Evolutionary conservation across 2,329 filamentous ascomycete species (phyloP).

Genomic region (Beauveria varroae): DNA sequence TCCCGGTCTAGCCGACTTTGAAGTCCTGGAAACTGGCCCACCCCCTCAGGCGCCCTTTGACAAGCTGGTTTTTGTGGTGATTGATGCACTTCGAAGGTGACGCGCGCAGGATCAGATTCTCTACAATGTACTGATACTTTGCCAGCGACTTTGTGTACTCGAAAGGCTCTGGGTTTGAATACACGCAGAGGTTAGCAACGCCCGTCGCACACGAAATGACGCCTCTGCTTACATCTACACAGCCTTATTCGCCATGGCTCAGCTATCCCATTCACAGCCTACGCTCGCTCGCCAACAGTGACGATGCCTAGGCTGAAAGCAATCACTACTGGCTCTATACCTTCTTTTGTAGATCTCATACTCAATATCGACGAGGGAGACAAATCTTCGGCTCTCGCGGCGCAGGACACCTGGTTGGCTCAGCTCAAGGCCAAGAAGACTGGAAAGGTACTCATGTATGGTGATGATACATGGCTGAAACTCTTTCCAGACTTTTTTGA

Average conservation of each 20-base stretch:
- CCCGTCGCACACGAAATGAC: neutral
- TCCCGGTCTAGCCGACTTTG: slow-evolving; percentile 69
- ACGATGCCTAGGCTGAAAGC: slow-evolving; percentile 98
- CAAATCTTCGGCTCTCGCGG: slow-evolving; percentile 76
- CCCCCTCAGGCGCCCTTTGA: slow-evolving; percentile 69
- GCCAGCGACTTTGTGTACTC: slow-evolving; percentile 90
- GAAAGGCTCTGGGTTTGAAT: slow-evolving; percentile 70
- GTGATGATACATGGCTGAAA: slow-evolving; percentile 97
- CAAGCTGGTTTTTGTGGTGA: slow-evolving; percentile 92
- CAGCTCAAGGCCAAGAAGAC: slow-evolving; percentile 70
- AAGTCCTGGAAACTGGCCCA: slow-evolving; percentile 44
- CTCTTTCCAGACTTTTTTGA: slow-evolving; percentile 86
- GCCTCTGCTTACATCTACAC: slow-evolving; percentile 13
- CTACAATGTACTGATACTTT: neutral
- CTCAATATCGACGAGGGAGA: slow-evolving; percentile 95
- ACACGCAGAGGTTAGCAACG: slow-evolving; percentile 70
- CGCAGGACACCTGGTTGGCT: slow-evolving; percentile 92
- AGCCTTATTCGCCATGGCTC: slow-evolving; percentile 77
- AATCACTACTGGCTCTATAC: slow-evolving; percentile 95
- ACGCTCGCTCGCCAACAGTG: slow-evolving; percentile 93
- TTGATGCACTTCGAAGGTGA: slow-evolving; percentile 87
- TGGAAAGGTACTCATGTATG: slow-evolving; percentile 86
- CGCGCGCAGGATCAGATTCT: too few species aligned
- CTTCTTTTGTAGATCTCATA: slow-evolving; percentile 94
- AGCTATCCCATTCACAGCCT: slow-evolving; percentile 88